Evolutionary conservation across 2,329 filamentous ascomycete species (phyloP).

Genomic region (Aspergillus tanneri): DNA sequence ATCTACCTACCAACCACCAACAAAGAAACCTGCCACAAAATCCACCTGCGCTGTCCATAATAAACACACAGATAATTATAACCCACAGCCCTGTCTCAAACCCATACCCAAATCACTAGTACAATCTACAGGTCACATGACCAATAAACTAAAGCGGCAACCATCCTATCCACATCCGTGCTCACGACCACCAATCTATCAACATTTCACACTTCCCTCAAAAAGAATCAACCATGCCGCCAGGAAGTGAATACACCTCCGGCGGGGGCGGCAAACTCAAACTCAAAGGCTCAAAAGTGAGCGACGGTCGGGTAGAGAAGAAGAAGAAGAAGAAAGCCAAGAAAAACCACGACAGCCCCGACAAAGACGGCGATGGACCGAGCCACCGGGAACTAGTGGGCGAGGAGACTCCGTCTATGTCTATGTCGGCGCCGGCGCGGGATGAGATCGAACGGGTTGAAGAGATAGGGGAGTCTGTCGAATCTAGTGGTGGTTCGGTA

Average conservation of each 20-base stretch:
- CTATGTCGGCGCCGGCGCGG: neutral
- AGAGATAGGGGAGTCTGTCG: constrained; percentile 21
- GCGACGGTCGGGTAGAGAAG: constrained; percentile 47
- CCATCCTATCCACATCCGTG: too few relatives aligned
- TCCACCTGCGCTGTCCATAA: too few relatives aligned
- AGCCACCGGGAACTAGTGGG: too few relatives aligned
- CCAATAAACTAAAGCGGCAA: too few relatives aligned
- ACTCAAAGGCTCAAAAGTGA: constrained; percentile 73
- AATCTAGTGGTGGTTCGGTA: constrained; percentile 32
- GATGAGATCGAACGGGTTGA: constrained; percentile 14
- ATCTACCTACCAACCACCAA: too few relatives aligned
- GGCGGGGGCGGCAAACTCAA: constrained; percentile 74
- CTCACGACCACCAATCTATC: neutral
- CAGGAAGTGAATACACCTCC: constrained; percentile 66
- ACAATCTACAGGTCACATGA: too few relatives aligned
- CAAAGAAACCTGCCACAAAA: too few relatives aligned
- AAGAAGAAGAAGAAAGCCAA: constrained; percentile 53
- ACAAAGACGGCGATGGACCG: neutral
- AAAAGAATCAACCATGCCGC: constrained; percentile 16
- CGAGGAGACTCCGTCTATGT: too few relatives aligned
- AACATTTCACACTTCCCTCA: neutral
- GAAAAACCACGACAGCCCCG: constrained; percentile 17
- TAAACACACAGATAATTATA: too few relatives aligned
- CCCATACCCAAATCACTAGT: too few relatives aligned
- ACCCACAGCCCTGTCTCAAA: too few relatives aligned